phyloP scores from a whole-genome alignment of 2,329 filamentous ascomycete species.

The Paracamarosporium sp. region DNA sequence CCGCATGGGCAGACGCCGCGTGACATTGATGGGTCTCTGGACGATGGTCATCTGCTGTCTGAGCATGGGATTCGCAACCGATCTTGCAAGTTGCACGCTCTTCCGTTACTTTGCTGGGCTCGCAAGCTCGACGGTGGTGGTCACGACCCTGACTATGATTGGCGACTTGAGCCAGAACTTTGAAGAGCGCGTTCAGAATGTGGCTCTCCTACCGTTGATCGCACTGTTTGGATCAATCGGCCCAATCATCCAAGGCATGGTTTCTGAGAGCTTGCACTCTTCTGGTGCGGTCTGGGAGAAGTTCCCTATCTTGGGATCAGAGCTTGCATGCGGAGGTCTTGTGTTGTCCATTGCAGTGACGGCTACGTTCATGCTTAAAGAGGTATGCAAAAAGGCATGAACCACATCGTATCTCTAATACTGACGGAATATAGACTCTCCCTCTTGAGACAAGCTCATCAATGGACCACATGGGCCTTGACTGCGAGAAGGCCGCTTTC shows the following conservation, averaged over 20 bases:
- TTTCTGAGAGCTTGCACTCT: conserved; percentile 50
- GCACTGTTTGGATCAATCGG: conserved; percentile 54
- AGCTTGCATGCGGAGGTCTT: conserved; percentile 52
- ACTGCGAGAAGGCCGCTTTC: conserved; percentile 57
- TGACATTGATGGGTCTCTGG: conserved; percentile 53
- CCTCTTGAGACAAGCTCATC: conserved; percentile 32
- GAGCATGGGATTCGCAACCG: conserved; percentile 55
- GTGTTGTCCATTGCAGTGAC: conserved; percentile 50
- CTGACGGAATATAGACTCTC: conserved; percentile 31
- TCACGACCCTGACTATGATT: conserved; percentile 55
- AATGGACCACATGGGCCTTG: conserved; percentile 33
- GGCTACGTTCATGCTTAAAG: conserved; percentile 50
- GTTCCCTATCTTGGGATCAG: conserved; percentile 53
- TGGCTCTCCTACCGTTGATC: conserved; percentile 53
- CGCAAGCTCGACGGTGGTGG: conserved; percentile 53
- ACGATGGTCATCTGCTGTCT: conserved; percentile 54
- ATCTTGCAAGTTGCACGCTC: conserved; percentile 49
- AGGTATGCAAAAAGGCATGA: conserved; percentile 33
- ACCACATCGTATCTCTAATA: background rate
- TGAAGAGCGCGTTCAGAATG: conserved; percentile 48
- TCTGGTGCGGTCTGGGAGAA: conserved; percentile 51
- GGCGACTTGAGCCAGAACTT: conserved; percentile 50
- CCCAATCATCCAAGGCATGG: conserved; percentile 52
- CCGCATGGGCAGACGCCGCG: conserved; percentile 50
- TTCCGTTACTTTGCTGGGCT: conserved; percentile 54